A percentile compares a stretch with the other conserved stretches of the same genome.
Evolutionary conservation across 441 rosid genomes (phyloP).

Genomic region (Isatis lusitanica): DNA sequence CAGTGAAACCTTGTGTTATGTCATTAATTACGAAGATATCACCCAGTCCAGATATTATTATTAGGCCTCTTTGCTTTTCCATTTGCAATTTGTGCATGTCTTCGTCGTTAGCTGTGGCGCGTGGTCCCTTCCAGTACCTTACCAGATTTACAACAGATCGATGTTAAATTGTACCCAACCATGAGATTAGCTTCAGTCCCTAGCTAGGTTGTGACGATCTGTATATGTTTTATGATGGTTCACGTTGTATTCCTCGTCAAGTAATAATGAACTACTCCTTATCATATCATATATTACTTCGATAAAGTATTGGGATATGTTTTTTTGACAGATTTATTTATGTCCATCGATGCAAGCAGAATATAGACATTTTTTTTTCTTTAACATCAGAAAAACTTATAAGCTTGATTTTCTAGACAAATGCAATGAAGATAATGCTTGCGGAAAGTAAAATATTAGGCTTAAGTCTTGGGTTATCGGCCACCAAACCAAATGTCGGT

Average conservation of each 20-base stretch:
- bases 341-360: no score
- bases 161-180: background rate
- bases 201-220: background rate
- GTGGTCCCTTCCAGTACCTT: no score
- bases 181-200: background rate
- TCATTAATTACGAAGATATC: no score
- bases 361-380: no score
- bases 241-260: background rate
- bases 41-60: no score
- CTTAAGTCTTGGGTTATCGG: background rate
- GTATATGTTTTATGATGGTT: background rate
- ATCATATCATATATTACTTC: background rate
- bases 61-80: background rate
- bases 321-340: background rate
- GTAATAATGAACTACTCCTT: background rate
- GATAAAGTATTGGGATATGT: background rate
- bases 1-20: no score
- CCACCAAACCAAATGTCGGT: background rate
- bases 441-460: background rate
- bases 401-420: background rate
- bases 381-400: no score
- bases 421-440: background rate
- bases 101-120: no score
- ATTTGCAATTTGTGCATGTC: background rate
- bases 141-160: no score